Conservation (phyloP, 2,329 filamentous ascomycete species). For the Nemania sp. region DNA sequence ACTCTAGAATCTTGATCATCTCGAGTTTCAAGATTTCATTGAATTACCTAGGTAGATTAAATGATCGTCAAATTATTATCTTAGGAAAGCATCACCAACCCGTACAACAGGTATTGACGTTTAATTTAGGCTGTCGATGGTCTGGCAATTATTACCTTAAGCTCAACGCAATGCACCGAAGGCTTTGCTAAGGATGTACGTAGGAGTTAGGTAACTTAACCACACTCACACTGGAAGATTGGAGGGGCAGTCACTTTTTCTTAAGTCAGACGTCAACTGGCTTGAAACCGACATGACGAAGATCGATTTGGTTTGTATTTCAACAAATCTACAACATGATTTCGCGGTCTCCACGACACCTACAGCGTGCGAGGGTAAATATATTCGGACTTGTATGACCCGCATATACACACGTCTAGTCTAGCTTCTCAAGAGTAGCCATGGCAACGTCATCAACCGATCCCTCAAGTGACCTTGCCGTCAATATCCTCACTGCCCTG, state of each 20-base stretch:
- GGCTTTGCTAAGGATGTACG: too few relatives aligned
- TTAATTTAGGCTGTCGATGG: too few relatives aligned
- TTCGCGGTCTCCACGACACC: background rate
- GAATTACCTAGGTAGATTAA: too few relatives aligned
- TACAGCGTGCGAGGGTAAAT: background rate
- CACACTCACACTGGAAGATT: conserved; percentile 17
- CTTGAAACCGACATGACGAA: conserved; percentile 4
- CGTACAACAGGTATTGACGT: too few relatives aligned
- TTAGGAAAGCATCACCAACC: too few relatives aligned
- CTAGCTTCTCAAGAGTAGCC: background rate
- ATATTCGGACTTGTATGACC: background rate
- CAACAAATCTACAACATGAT: too few relatives aligned
- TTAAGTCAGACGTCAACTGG: conserved; percentile 22
- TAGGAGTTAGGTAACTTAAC: too few relatives aligned
- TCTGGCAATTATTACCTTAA: too few relatives aligned
- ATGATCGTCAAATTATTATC: too few relatives aligned
- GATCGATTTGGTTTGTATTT: background rate
- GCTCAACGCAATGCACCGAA: too few relatives aligned
- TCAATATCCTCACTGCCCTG: conserved; percentile 24
- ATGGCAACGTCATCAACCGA: conserved; percentile 16
- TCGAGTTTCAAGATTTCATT: too few relatives aligned
- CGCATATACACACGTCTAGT: background rate
- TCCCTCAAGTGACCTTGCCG: conserved; percentile 17
- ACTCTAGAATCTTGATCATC: too few relatives aligned
- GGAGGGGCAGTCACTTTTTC: conserved; percentile 29